Evolutionary conservation across 176 grass and related monocot genomes (phyloP).

Genomic region (Phoenix dactylifera): DNA sequence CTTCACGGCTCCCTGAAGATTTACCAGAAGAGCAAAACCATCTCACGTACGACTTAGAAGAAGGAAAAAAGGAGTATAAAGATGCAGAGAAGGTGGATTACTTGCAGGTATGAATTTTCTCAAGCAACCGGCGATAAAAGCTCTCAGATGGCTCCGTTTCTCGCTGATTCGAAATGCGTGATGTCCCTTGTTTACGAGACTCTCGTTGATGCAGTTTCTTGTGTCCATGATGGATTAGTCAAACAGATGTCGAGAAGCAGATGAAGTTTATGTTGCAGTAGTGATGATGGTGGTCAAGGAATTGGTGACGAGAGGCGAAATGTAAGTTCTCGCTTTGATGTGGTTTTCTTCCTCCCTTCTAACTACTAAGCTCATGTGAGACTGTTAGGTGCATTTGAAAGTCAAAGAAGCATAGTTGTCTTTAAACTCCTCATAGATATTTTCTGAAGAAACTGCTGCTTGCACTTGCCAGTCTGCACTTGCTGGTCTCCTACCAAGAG

Average conservation of each 20-base stretch:
- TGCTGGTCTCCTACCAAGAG: no score
- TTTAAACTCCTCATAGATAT: slow-evolving; percentile 1
- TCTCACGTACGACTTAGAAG: not conserved
- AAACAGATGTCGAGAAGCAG: not conserved
- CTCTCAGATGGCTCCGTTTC: not conserved
- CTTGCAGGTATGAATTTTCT: not conserved
- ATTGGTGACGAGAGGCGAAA: no score
- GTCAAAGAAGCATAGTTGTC: slow-evolving; percentile 31
- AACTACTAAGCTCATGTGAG: not conserved
- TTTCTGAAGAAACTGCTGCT: no score
- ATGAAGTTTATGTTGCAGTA: not conserved
- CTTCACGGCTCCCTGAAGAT: slow-evolving; percentile 8
- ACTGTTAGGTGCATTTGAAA: not conserved
- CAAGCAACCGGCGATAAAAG: not conserved
- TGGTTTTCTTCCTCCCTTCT: not conserved
- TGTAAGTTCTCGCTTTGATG: no score
- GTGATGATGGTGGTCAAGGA: not conserved
- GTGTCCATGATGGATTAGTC: not conserved
- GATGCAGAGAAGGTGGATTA: not conserved
- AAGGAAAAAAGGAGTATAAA: not conserved
- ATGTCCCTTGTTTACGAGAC: not conserved
- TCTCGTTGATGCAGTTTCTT: not conserved
- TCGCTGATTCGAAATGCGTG: not conserved
- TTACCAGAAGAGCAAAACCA: not conserved
- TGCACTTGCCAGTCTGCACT: no score